Percentiles rank a stretch among this genome's conserved stretches.
Evolutionary conservation across 192 early-diverging fungal genomes (phyloP).

Genomic region (Rhizophagus sp.): DNA sequence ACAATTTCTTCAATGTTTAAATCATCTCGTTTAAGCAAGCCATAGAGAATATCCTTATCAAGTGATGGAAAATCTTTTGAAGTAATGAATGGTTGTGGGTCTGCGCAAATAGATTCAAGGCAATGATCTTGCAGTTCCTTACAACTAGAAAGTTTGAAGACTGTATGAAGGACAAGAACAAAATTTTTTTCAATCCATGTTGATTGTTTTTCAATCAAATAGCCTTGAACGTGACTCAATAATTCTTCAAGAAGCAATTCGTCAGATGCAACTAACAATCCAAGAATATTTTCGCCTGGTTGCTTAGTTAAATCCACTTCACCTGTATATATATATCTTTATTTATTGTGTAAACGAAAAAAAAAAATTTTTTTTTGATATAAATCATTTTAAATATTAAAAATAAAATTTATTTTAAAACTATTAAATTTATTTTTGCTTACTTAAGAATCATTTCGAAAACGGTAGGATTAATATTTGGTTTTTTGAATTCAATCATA

Average conservation of each 20-base stretch:
- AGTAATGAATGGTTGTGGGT: not conserved
- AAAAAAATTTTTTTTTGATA: no score
- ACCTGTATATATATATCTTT: constrained; percentile 20
- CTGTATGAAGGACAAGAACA: constrained; percentile 2
- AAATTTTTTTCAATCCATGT: constrained; percentile 10
- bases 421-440: no score
- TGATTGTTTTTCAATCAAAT: constrained; percentile 12
- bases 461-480: no score
- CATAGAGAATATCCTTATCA: no score
- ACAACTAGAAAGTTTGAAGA: not conserved
- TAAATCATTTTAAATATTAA: no score
- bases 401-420: no score
- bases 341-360: no score
- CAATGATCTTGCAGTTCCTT: constrained; percentile 9
- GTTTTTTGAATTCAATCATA: no score
- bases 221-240: not conserved
- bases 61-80: not conserved
- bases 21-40: not conserved
- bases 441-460: no score
- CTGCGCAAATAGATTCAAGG: constrained; percentile 2
- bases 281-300: not conserved
- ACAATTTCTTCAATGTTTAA: constrained; percentile 9
- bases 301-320: constrained; percentile 1
- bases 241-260: constrained; percentile 17
- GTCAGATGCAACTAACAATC: constrained; percentile 19